Evolutionary conservation across 2,329 filamentous ascomycete genomes (phyloP).

Genomic region (Colletotrichum endophyticum): DNA sequence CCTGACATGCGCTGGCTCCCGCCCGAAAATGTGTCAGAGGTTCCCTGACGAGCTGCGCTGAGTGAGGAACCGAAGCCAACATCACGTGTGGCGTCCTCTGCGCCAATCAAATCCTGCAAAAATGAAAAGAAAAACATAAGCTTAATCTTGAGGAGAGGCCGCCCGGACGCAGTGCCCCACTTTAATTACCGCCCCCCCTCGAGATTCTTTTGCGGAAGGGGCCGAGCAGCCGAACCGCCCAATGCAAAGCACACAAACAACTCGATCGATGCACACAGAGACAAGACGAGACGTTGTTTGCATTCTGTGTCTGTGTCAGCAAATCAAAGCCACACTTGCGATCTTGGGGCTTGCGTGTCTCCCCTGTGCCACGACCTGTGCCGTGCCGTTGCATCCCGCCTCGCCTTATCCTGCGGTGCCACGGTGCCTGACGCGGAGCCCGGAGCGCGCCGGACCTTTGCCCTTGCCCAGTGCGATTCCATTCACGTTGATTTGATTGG

Average conservation of each 20-base stretch:
- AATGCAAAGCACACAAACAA: background rate
- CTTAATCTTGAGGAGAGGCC: constrained; percentile 13
- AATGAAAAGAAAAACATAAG: background rate
- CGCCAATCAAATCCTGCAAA: background rate
- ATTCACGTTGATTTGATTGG: background rate
- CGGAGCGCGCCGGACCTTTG: background rate
- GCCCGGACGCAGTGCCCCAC: background rate
- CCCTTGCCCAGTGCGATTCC: background rate
- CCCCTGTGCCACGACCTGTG: background rate
- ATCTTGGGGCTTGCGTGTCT: background rate
- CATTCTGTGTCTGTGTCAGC: background rate
- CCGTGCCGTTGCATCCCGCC: background rate
- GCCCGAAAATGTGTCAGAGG: background rate
- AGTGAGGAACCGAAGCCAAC: background rate
- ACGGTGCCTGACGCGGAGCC: background rate
- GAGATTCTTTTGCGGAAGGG: background rate
- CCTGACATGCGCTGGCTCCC: background rate
- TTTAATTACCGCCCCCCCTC: background rate
- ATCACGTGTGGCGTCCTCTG: background rate
- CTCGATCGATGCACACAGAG: background rate
- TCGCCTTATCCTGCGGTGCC: background rate
- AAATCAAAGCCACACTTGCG: background rate
- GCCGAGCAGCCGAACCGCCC: background rate
- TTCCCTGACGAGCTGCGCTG: background rate
- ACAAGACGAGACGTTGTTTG: background rate